A percentile compares a stretch with the other conserved stretches of the same genome.
Evolutionary conservation across 2,329 filamentous ascomycete species (phyloP).

Genomic region (Pseudogymnoascus sp.): DNA sequence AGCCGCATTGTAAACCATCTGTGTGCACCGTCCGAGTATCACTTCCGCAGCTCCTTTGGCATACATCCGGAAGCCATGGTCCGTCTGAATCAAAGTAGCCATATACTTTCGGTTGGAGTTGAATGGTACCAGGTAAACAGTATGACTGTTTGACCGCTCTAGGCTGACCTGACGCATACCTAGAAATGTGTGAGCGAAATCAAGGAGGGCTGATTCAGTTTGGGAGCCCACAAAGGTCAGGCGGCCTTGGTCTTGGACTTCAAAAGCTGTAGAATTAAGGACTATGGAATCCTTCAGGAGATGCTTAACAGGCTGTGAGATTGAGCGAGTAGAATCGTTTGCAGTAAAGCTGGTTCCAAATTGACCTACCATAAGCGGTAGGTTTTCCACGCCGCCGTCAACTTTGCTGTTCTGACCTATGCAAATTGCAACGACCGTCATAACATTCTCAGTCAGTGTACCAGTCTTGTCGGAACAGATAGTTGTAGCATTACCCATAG

Average conservation of each 20-base stretch:
- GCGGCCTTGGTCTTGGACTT: conserved; percentile 48
- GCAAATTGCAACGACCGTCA: conserved; percentile 63
- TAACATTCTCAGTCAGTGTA: conserved; percentile 62
- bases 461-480: conserved; percentile 71
- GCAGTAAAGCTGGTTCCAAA: conserved; percentile 30
- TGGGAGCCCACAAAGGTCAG: conserved; percentile 59
- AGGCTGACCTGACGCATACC: conserved; percentile 52
- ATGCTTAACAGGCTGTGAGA: conserved; percentile 5
- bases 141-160: conserved; percentile 49
- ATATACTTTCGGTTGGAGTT: conserved; percentile 49
- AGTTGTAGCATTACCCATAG: conserved; percentile 59
- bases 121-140: conserved; percentile 38
- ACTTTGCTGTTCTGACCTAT: conserved; percentile 37
- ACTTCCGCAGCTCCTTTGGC: conserved; percentile 60
- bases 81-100: conserved; percentile 48
- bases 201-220: conserved; percentile 61
- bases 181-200: conserved; percentile 54
- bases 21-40: conserved; percentile 46
- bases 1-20: neutral
- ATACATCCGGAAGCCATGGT: conserved; percentile 37
- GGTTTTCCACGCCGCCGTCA: conserved; percentile 48
- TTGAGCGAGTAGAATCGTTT: neutral
- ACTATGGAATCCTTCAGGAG: conserved; percentile 52
- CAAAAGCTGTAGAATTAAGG: conserved; percentile 58
- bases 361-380: conserved; percentile 42